Evolutionary conservation across 371 early-diverging fungal genomes (phyloP).

Genomic region (Mortierella sp.): DNA sequence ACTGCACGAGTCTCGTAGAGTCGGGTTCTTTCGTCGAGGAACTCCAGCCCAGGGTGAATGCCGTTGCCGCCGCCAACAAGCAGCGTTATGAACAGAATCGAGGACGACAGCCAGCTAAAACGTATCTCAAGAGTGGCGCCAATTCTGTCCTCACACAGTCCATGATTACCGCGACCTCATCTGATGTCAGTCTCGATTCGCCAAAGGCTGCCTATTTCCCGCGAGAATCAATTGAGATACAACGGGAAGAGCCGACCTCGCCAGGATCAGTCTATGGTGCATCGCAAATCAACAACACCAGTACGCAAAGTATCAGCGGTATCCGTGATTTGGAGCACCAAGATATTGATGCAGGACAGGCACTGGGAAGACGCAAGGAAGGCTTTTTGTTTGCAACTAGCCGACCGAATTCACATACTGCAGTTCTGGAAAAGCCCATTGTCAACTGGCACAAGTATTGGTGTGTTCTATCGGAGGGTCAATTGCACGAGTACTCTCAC

Average conservation of each 20-base stretch:
- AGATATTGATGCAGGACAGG: conserved; percentile 56
- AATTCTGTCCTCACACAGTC: conserved; percentile 4
- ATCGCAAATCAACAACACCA: not conserved
- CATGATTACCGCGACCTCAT: conserved; percentile 3
- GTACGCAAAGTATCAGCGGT: conserved; percentile 61
- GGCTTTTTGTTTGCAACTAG: conserved; percentile 74
- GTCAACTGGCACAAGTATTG: conserved; percentile 65
- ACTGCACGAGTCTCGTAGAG: conserved; percentile 40
- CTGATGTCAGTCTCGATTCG: conserved; percentile 15
- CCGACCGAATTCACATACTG: conserved; percentile 57
- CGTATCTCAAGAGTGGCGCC: not conserved
- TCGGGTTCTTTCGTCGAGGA: conserved; percentile 27
- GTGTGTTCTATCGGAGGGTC: conserved; percentile 81
- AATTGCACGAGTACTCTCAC: conserved; percentile 76
- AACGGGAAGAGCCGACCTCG: conserved; percentile 2
- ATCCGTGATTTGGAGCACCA: conserved; percentile 73
- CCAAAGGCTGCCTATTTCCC: conserved; percentile 7
- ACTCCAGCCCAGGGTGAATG: conserved; percentile 45
- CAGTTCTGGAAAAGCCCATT: conserved; percentile 38
- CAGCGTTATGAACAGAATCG: conserved; percentile 7
- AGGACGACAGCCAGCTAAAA: not conserved
- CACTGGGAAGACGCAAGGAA: conserved; percentile 66
- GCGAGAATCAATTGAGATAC: conserved; percentile 11
- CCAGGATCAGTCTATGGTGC: conserved; percentile 8
- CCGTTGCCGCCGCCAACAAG: conserved; percentile 20